Base-by-base conservation (phyloP, 176 grass and related monocot species). In the Puya raimondii region DNA sequence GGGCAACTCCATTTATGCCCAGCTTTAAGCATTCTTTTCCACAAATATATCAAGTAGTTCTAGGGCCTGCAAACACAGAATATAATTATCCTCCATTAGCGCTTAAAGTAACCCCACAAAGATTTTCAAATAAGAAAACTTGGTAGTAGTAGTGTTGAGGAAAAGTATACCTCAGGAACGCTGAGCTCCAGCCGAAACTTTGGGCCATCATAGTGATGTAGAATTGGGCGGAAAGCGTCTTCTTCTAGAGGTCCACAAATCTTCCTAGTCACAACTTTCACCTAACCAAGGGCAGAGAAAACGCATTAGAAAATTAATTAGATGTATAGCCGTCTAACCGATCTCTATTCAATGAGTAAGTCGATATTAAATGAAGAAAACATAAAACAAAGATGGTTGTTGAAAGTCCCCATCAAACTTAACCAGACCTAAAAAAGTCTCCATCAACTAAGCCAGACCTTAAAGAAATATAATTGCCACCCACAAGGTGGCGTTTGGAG, bases 171-270 rank as follows among this genome's bases (percentile, higher is more conserved):
- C 90, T 99, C 95, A 5, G 80, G 71, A 73, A 99, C 84, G 69
- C 82, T 88, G 53, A 99, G 85, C 83, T 99, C 90, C 53, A 99
- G 80, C 21, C 95, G 71, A 82, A 99, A 99, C 64, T 99, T 99
- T 29, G 95, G 95, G 16, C 95, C 94, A 51, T 99, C 94, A 52
- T 99, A 99, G 87, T 99, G 94, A 63, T 99, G 94, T 23, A 99
- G 94, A 73, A 99, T 91, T 0, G 95, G 95, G 6, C 95, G 77
- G 83, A 99, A 99, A 23, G 95, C 90, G 68, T 99, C 95, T 82
- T 94, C 95, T 68, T 99, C 95, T 59, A 99, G 72, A 0, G 95
- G 90, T 22, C 84, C 80, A 56, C 78, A 88, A 47, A 99, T 88
- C 78, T 80, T 94, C 75, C 87, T 85, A 10, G 85, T 99, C 3